Evolutionary conservation across 2,329 filamentous ascomycete genomes (phyloP).

Genomic region (Alternaria longipes): DNA sequence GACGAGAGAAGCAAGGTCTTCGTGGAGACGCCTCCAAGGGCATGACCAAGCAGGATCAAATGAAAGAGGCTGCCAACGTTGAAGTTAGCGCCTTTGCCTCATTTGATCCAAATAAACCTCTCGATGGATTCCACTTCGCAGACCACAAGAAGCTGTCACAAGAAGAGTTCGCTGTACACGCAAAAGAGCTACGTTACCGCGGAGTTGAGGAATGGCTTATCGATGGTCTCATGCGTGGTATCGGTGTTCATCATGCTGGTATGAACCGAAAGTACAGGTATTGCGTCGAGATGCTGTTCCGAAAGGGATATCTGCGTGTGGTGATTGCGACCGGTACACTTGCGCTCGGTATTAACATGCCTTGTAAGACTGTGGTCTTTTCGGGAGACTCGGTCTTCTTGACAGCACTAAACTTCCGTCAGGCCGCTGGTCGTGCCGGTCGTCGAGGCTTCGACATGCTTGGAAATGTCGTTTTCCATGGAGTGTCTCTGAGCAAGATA

Average conservation of each 20-base stretch:
- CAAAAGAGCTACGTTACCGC: constrained; percentile 62
- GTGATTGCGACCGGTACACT: constrained; percentile 80
- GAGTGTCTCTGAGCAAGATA: constrained; percentile 67
- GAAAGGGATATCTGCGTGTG: constrained; percentile 74
- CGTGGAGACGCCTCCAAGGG: constrained; percentile 57
- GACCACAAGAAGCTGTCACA: constrained; percentile 66
- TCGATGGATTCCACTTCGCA: constrained; percentile 72
- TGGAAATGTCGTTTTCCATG: constrained; percentile 82
- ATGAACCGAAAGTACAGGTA: constrained; percentile 82
- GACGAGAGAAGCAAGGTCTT: constrained; percentile 56
- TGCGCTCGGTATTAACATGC: constrained; percentile 75
- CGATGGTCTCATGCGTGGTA: constrained; percentile 69
- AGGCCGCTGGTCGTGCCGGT: constrained; percentile 79
- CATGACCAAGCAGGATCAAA: constrained; percentile 65
- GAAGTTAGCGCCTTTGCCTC: constrained; percentile 67
- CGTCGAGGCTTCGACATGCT: constrained; percentile 82
- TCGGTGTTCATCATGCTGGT: constrained; percentile 81
- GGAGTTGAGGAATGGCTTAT: constrained; percentile 64
- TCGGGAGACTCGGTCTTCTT: constrained; percentile 76
- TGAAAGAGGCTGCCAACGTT: constrained; percentile 64
- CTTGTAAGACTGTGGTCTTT: constrained; percentile 83
- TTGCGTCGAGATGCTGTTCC: constrained; percentile 76
- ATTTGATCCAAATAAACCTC: constrained; percentile 72
- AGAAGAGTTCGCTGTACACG: constrained; percentile 67
- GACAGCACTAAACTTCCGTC: constrained; percentile 78